Evolutionary conservation across 2,329 filamentous ascomycete genomes (phyloP).

Genomic region (Botrytis fragariae): DNA sequence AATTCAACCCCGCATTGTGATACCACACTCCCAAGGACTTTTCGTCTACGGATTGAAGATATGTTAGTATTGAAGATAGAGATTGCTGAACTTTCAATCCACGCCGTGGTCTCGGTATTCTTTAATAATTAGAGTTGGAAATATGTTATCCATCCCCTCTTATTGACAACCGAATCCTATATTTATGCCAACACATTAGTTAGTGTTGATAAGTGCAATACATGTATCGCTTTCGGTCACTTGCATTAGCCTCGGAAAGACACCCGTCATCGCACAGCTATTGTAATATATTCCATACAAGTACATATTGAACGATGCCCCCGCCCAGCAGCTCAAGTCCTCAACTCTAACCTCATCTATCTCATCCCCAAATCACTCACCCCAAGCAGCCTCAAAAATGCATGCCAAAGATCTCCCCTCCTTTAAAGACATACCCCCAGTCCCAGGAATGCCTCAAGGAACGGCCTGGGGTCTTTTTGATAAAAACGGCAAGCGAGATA

Average conservation of each 20-base stretch:
- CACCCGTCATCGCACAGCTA: not conserved
- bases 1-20: not conserved
- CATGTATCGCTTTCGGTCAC: not conserved
- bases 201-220: not conserved
- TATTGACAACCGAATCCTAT: too few species aligned
- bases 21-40: not conserved
- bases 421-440: constrained; percentile 44
- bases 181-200: not conserved
- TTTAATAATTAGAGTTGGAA: too few species aligned
- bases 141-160: not conserved
- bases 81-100: not conserved
- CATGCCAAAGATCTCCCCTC: not conserved
- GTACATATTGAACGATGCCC: not conserved
- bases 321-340: not conserved
- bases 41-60: not conserved
- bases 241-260: not conserved
- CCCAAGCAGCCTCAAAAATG: not conserved
- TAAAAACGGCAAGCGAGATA: constrained; percentile 45
- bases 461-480: constrained; percentile 44
- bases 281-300: not conserved
- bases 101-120: not conserved
- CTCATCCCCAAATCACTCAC: not conserved
- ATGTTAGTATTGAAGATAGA: not conserved
- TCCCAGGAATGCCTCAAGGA: constrained; percentile 44
- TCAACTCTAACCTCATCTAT: not conserved